These are phyloP conservation scores for Breynia disticha DNA, from an alignment of 441 rosid genomes.

Conservation along the genomic window DNA sequence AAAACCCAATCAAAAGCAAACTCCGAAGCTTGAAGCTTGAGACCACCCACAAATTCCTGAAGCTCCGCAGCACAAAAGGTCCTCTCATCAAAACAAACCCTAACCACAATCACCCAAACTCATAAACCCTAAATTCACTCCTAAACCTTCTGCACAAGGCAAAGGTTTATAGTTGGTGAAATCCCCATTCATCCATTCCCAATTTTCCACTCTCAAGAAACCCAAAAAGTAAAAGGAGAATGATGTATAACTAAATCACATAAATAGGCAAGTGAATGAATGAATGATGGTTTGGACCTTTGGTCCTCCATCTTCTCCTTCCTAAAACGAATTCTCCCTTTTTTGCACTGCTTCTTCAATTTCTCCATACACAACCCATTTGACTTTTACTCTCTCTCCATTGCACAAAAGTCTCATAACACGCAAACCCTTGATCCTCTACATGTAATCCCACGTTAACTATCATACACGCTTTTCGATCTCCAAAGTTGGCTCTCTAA, in stretches of 20 bases:
- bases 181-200: no score
- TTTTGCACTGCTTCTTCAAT: not conserved
- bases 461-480: conserved; percentile 35
- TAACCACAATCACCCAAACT: no score
- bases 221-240: conserved; percentile 9
- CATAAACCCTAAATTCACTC: no score
- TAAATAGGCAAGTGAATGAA: not conserved
- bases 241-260: no score
- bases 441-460: conserved; percentile 29
- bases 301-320: conserved; percentile 18
- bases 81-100: no score
- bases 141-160: no score
- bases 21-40: no score
- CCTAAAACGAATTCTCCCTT: not conserved
- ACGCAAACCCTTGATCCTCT: conserved; percentile 36
- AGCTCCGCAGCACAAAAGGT: no score
- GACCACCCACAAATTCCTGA: no score
- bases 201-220: not conserved
- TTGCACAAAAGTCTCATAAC: no score
- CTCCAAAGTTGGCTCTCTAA: conserved; percentile 15
- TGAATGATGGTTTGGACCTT: conserved; percentile 24
- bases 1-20: no score
- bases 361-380: conserved; percentile 15
- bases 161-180: no score
- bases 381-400: conserved; percentile 5